Percentiles rank a stretch among this genome's conserved stretches.
Conservation (phyloP, 345 rosid genomes). For the Carallia brachiata region DNA sequence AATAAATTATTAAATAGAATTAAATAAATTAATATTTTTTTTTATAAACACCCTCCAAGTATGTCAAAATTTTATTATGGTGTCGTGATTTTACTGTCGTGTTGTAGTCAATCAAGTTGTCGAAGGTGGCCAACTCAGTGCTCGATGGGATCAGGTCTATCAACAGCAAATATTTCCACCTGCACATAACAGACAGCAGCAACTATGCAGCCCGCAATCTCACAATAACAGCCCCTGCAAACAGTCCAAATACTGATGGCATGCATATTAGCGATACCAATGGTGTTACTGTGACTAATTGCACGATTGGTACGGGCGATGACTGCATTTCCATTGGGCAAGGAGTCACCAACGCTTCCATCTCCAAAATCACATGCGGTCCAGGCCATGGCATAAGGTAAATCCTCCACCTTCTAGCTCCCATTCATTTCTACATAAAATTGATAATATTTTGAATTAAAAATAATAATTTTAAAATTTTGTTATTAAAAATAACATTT, state of each 20-base stretch:
- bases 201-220: constrained; percentile 48
- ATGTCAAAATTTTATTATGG: background rate
- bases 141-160: constrained; percentile 45
- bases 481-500: no score
- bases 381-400: constrained; percentile 60
- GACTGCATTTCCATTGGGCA: constrained; percentile 44
- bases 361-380: constrained; percentile 37
- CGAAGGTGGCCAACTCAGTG: constrained; percentile 48
- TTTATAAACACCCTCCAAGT: no score
- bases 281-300: constrained; percentile 18
- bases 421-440: no score
- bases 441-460: no score
- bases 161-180: constrained; percentile 79
- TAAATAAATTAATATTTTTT: no score
- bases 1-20: no score
- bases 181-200: constrained; percentile 59
- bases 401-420: background rate
- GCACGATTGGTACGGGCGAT: constrained; percentile 43
- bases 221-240: constrained; percentile 64
- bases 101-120: constrained; percentile 41
- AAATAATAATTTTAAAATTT: no score
- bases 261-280: constrained; percentile 72
- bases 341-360: constrained; percentile 22
- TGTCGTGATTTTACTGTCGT: background rate
- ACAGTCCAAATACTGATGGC: constrained; percentile 93